Evolutionary conservation across 2,329 filamentous ascomycete genomes (phyloP), one percentile per base, ranked within the genome.

Genomic region (Aspergillus carbonarius): DNA sequence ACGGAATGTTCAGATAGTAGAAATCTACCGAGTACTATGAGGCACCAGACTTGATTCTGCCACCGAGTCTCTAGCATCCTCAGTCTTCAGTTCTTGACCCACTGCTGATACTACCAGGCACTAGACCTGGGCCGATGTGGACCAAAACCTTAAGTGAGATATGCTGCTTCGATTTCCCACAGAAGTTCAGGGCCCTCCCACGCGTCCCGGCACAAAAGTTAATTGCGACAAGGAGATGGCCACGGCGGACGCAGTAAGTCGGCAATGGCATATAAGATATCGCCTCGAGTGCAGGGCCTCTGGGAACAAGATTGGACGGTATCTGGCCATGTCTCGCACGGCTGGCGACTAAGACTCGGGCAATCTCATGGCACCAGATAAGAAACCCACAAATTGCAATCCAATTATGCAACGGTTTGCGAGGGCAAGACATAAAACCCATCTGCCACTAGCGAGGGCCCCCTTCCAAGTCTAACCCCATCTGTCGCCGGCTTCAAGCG

Each of bases 71-170:
- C 17, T 18, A n/a, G n/a, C 30, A 32, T 32, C 30, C 10, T 30
- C 4, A 30, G 4, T 30, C 27, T 9, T 30, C 27, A 30, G 27
- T 9, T 30, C 39, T 18, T 13, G 39, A 23, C 18, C 39, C 39
- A 42, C 39, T 42, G 18, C 39, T 10, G 8, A 42, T 3, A 42
- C 8, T 12, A n/a, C 17, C 39, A 42, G 9, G 39, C 17, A 42
- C 39, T 42, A 42, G 20, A 42, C 10, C 39, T 42, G 39, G 39
- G 39, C 39, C 39, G 39, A 42, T 20, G 39, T 42, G 39, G 39
- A 42, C 40, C 54, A 52, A 54, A 60, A 60, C 54, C 58, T 60
- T 60, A 57, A 60, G 23, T 18, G 18, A 23, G 42, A 57, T 52
- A 48, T 35, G 50, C 39, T 42, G 39, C 10, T 42, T 42, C 39